Evolutionary conservation across 768 basidiomycete genomes (phyloP), one percentile per base, ranked within the genome.

Genomic region (Chlorophyllum brunneum): DNA sequence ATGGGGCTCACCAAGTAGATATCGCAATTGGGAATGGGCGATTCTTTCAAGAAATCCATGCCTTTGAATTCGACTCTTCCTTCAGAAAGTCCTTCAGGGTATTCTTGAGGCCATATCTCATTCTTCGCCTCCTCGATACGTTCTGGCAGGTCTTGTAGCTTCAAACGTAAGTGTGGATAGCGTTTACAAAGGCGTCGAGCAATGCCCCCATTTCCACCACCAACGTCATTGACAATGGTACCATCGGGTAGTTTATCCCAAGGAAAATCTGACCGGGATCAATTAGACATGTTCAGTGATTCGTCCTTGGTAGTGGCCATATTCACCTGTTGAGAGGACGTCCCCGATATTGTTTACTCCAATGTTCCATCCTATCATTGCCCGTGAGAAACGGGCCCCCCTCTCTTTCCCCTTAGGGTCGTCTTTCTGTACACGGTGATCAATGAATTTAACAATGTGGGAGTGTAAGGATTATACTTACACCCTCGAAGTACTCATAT

Each of bases 1-100:
- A 40, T 33, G 30, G n/a, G n/a, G 13, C 65, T 45, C 50, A 75
- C 73, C 58, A 71, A 74, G 54, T 76, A 75, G 10, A 73, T 57
- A 50, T 73, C 69, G 33, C 65, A 67, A 22, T 58, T 64, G 22
- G 54, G 52, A 6, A 65, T 62, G 2, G 73, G 71, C 4, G 64
- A 40, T n/a, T 69, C 64, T 11, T 60, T 57, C 29, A 75, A 67
- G 52, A 77, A 75, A 51, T 75, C 68, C 15, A 73, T 57, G 0
- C 61, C 38, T 15, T 60, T 54, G 51, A 75, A 71, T 16, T 62
- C 55, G n/a, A 74, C 61, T 2, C 67, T 58, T n/a, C 61, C 48
- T 18, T 65, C 57, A 38, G 61, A 50, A 7, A 73, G 57, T 5
- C 63, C 70, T 26, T 67, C 59, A 5, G 72, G 72, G 37, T 55